A percentile compares a stretch with the other conserved stretches of the same genome.
Conservation (phyloP, 257 asterid species). For the Przewalskia tangutica region DNA sequence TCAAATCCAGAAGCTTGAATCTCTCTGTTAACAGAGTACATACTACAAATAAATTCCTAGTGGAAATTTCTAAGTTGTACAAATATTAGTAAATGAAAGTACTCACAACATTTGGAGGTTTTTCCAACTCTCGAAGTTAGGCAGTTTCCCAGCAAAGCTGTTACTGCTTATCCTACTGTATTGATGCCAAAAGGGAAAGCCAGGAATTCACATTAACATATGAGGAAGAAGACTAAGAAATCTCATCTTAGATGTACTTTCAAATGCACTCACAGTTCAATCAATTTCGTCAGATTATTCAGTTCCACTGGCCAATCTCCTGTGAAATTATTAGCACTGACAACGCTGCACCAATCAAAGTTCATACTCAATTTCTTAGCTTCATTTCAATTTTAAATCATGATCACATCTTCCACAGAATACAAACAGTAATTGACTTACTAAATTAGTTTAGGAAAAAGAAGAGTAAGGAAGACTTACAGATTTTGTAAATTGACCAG, state of each 20-base stretch:
- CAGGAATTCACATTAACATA: not conserved
- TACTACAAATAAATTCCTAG: not conserved
- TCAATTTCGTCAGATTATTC: conserved; percentile 24
- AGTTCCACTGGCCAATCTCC: conserved; percentile 39
- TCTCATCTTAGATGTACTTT: not conserved
- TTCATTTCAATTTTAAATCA: not conserved
- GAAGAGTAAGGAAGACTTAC: conserved; percentile 16
- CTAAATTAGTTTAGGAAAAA: not conserved
- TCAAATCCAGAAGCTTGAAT: conserved; percentile 45
- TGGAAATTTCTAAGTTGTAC: not conserved
- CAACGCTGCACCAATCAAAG: conserved; percentile 27
- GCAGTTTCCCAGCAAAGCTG: conserved; percentile 40
- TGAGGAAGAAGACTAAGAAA: not conserved
- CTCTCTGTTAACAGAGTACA: conserved; percentile 33
- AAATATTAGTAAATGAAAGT: not conserved
- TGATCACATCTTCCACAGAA: not conserved
- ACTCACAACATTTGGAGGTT: conserved; percentile 44
- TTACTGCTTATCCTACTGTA: conserved; percentile 53
- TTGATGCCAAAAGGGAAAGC: not conserved
- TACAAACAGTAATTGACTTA: conserved; percentile 2
- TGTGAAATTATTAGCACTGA: conserved; percentile 34
- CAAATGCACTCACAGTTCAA: conserved; percentile 31
- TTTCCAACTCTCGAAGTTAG: conserved; percentile 31
- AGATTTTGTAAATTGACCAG: conserved; percentile 39
- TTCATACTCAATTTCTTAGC: not conserved